Evolutionary conservation across 2,329 filamentous ascomycete genomes (phyloP), one percentile per base, ranked within the genome.

Genomic region (Alternaria metachromatica): DNA sequence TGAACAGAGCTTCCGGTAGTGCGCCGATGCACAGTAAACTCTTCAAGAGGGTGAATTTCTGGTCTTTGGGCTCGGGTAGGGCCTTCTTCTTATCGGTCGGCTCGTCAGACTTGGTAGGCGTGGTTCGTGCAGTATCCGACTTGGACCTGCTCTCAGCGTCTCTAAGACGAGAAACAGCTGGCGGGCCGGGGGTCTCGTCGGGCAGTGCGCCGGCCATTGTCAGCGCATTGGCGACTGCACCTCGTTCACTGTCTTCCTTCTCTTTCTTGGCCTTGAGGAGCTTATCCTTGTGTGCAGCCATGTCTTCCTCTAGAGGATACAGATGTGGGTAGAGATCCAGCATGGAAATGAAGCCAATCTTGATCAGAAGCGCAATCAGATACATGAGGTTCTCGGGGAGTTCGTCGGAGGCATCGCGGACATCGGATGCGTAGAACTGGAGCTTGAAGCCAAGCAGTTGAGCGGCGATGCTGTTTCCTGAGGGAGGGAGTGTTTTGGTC

Each of bases 401-500:
- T 3, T 90, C 86, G 73, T 98, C 96, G 1, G 87, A 84, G 58
- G 89, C 87, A 63, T 92, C 89, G 60, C 95, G 88, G 37, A 91
- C 89, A 26, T 90, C 85, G 0, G 93, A 96, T 44, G 93, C 92
- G 76, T 99, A 99, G 80, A 97, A 99, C 13, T 93, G 92, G 55
- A 99, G 87, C 81, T 99, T 99, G 86, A 99, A 99, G 5, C 96
- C 96, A 13, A 99, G 89, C 4, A 99, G 87, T 78, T 98, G 96
- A 28, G 96, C 96, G 1, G 96, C 96, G 63, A 96, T 93, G 46
- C 91, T 89, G 77, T 97, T 99, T 28, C 96, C 96, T 28, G 87
- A 85, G 2, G 94, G 93, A 5, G 94, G 94, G 4, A 96, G 82
- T 0, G 92, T 96, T 60, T 90, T 90, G 3, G 95, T 97, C 63